Base-by-base conservation (phyloP, 2,329 filamentous ascomycete genomes). In the Seiridium cupressi region DNA sequence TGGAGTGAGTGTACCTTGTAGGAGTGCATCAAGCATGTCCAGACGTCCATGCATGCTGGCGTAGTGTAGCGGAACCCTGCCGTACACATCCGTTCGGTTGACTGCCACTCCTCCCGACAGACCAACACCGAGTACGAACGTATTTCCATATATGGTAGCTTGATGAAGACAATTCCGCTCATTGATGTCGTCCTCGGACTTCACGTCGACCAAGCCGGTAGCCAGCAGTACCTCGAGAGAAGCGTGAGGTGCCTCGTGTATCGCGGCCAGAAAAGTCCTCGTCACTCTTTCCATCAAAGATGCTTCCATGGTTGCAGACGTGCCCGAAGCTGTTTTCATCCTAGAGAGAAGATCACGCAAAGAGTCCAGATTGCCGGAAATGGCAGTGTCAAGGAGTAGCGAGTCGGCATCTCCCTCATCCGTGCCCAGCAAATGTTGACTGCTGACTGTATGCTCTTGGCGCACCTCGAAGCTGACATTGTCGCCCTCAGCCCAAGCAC, bases 161-260 rank as follows among this genome's bases (percentile, higher is more conserved):
- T 98, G 95, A 69, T 99, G 95, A 51, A 99, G 81, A 70, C 93
- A 97, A 69, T 97, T 99, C 46, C 95, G 86, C 77, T 97, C 94
- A 69, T 98, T 99, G 74, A 99, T 98, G 69, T 97, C 93, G 72
- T 99, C 95, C 68, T 96, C 92, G 0, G 93, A 95, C 69, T 92
- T 88, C n/a, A 97, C 84, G 73, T 98, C 90, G 40, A 99, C 91
- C 32, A 95, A 78, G 0, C 87, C 86, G 2, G 93, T 97, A 54
- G 91, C 87, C 34, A 97, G 80, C 34, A 99, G 83, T 5, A 92
- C 79, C 61, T 87, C 84, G 26, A 98, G 80, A 7, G 93, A 89
- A 35, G 90, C 85, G 64, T 89, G 84, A 0, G 93, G 89, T 3
- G 90, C 94, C 68, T 96, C 92, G 65, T 92, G 90, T 66, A 97